Conservation (phyloP, 345 rosid species). For the Rhizophora apiculata region DNA sequence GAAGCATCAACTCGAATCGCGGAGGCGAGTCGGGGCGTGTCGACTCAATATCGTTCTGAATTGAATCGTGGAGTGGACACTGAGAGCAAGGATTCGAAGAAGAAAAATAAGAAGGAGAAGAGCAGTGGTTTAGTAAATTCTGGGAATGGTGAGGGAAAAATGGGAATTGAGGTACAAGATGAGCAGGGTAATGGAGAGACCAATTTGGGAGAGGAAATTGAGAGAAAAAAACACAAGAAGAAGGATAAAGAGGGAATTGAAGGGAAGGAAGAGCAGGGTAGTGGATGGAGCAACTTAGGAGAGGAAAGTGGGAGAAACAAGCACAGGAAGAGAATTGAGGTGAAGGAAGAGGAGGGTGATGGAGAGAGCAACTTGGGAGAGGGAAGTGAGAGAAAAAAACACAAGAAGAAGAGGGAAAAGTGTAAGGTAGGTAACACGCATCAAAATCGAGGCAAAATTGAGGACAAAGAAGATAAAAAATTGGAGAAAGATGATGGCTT, state of each 20-base stretch:
- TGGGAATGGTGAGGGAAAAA: background rate
- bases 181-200: background rate
- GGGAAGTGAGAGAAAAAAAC: slow-evolving; percentile 9
- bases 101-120: slow-evolving; percentile 9
- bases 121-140: slow-evolving; percentile 7
- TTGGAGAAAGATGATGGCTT: background rate
- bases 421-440: background rate
- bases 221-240: background rate
- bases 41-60: background rate
- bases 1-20: slow-evolving; percentile 8
- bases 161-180: background rate
- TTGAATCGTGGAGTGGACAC: background rate
- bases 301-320: slow-evolving; percentile 4
- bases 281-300: background rate
- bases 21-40: slow-evolving; percentile 3
- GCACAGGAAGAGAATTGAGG: background rate
- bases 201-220: background rate
- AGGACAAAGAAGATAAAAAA: slow-evolving; percentile 8
- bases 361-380: background rate
- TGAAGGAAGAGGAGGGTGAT: background rate
- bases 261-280: background rate
- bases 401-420: slow-evolving; percentile 1
- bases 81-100: slow-evolving; percentile 1
- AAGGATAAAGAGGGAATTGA: background rate
- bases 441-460: slow-evolving; percentile 15